These are phyloP conservation scores for Hypoxylon rickii DNA, from an alignment of 495 filamentous ascomycete genomes.

Conservation along the genomic window DNA sequence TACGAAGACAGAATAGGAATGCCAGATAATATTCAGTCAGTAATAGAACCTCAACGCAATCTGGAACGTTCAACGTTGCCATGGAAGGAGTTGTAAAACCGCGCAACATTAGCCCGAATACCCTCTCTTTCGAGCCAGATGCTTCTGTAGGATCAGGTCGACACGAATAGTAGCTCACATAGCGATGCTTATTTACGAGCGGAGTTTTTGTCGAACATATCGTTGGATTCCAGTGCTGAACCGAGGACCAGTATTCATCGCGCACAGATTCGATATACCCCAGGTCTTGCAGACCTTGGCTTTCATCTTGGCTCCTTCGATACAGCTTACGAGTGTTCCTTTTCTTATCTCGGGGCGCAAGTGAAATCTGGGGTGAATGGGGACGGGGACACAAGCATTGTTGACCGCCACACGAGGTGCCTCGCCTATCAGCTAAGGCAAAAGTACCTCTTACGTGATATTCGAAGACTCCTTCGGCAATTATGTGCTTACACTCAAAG, in stretches of 20 bases:
- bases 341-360: slow-evolving; percentile 10
- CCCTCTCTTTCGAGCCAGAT: slow-evolving; percentile 4
- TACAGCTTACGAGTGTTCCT: slow-evolving; percentile 20
- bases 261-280: slow-evolving; percentile 5
- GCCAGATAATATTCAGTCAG: neutral
- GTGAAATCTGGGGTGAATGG: neutral
- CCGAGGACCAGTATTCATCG: neutral
- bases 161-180: neutral
- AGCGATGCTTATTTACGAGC: slow-evolving; percentile 14
- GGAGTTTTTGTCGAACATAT: slow-evolving; percentile 27
- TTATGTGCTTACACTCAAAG: slow-evolving; percentile 10
- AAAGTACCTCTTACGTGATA: slow-evolving; percentile 15
- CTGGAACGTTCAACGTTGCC: slow-evolving; percentile 10
- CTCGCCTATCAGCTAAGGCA: neutral
- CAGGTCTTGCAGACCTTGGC: neutral
- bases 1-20: neutral
- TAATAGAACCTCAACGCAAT: neutral
- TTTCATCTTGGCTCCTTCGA: slow-evolving; percentile 9
- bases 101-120: slow-evolving; percentile 1
- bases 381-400: neutral
- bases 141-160: slow-evolving; percentile 1
- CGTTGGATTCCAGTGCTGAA: slow-evolving; percentile 14
- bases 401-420: neutral
- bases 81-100: neutral
- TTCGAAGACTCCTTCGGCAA: neutral